These are phyloP conservation scores for Chalciporus sp. DNA, from an alignment of 1,284 basidiomycete genomes.

Conservation along the genomic window DNA sequence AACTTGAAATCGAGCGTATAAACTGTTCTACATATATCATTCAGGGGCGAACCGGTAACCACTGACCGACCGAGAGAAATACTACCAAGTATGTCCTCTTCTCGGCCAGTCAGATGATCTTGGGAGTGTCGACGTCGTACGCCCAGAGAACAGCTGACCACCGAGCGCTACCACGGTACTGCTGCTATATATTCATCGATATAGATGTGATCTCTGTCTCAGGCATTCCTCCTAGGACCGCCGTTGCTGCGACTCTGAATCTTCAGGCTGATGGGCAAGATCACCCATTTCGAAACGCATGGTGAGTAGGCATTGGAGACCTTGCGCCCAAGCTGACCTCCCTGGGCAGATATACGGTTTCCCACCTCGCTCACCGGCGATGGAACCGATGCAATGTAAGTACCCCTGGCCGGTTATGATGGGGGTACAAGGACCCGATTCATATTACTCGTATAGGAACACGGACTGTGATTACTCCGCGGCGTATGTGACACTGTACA, in stretches of 20 bases:
- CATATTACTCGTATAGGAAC: slow-evolving; percentile 56
- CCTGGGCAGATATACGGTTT: slow-evolving; percentile 37
- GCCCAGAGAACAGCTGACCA: too few species aligned
- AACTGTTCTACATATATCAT: too few species aligned
- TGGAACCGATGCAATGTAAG: slow-evolving; percentile 61
- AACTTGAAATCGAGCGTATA: slow-evolving; percentile 4
- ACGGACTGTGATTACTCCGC: slow-evolving; percentile 93
- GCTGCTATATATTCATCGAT: too few species aligned
- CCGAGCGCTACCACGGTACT: too few species aligned
- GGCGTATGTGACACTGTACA: slow-evolving; percentile 82
- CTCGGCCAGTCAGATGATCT: slow-evolving; percentile 2
- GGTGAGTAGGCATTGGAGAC: slow-evolving; percentile 12
- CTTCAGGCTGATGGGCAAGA: slow-evolving; percentile 17
- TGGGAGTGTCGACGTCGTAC: not conserved
- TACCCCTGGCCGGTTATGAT: not conserved
- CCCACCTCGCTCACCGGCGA: slow-evolving; percentile 58
- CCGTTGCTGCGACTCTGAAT: too few species aligned
- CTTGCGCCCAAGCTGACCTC: not conserved
- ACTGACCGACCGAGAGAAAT: too few species aligned
- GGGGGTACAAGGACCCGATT: not conserved
- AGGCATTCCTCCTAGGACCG: too few species aligned
- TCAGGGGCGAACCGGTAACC: too few species aligned
- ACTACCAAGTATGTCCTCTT: too few species aligned
- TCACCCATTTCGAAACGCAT: slow-evolving; percentile 36
- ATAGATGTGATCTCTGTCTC: not conserved